Base-by-base conservation (phyloP, 1,139 yeast genomes). In the Schwanniomyces etchellsii region DNA sequence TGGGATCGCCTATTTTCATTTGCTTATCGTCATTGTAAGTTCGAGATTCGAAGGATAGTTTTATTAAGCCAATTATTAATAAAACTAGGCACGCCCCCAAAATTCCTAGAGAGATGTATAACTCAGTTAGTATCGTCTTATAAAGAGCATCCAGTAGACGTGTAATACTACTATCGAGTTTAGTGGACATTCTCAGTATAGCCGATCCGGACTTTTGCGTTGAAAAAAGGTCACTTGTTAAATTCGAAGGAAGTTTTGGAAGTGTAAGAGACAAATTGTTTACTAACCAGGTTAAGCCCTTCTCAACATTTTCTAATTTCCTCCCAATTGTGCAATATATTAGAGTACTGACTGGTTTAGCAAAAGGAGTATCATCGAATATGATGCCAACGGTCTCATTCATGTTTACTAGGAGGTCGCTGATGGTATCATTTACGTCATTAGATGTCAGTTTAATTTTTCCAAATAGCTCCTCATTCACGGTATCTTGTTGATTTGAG, bases 301-400 rank as follows among this genome's bases (percentile, higher is more conserved):
- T 49, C 41, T 83, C 83, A 1, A 88, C 60, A 20, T 69, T 65
- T 3, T 65, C 63, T 5, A 89, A 52, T 48, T 89, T 91, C 33
- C 80, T 64, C 10, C 88, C 93, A 25, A 91, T 62, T 1, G 84
- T 74, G 57, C 98, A 91, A 30, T 79, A 77, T 4, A 88, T 82
- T 1, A 88, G 76, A 0, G 77, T 60, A 21, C 58, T 70, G 43
- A 89, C 65, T 0, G 95, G 83, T 1, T 49, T 48, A 28, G 77
- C 73, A 11, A 91, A 60, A 0, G 84, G 74, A 0, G 97, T 85
- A 3, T 65, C 68, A 3, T 77, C 75, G 55, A 91, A 88, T 0
- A 78, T 68, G 3, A 45, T 39, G 27, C 44, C 37, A 12, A 66
- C 38, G 1, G 69, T 52, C 5, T 36, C 31, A 35, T 63, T 62